Conservation (phyloP, 352 stramenopile species). For the Phytophthora europaea region DNA sequence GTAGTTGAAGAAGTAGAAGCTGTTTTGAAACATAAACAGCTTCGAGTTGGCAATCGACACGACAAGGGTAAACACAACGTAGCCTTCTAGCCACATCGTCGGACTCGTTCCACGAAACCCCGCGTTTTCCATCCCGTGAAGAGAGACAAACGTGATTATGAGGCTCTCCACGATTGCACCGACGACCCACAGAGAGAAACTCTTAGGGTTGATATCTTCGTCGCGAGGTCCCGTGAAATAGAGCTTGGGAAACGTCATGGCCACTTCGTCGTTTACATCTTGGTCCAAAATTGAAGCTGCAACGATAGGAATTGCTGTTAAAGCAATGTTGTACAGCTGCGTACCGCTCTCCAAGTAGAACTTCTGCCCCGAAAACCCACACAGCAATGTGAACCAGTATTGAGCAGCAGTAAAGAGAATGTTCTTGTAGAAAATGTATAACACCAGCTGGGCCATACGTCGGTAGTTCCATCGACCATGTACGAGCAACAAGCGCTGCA, state of each 20-base stretch:
- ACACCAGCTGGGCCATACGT: conserved; percentile 89
- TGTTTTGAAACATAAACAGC: conserved; percentile 85
- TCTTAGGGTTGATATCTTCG: conserved; percentile 70
- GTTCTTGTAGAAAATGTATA: conserved; percentile 97
- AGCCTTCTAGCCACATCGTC: conserved; percentile 84
- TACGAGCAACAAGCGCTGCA: conserved; percentile 91
- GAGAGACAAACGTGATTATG: conserved; percentile 68
- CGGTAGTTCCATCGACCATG: conserved; percentile 94
- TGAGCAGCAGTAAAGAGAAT: conserved; percentile 80
- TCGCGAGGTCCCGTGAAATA: conserved; percentile 73
- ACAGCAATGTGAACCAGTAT: conserved; percentile 83
- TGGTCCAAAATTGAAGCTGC: conserved; percentile 77
- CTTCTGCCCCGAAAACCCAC: conserved; percentile 84
- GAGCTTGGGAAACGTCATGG: conserved; percentile 77
- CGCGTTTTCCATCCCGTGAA: conserved; percentile 52
- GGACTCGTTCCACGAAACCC: conserved; percentile 48
- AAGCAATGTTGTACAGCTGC: conserved; percentile 83
- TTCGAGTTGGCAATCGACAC: conserved; percentile 83
- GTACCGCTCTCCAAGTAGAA: conserved; percentile 86
- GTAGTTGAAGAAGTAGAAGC: conserved; percentile 77
- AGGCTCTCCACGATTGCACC: conserved; percentile 81
- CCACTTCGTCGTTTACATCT: conserved; percentile 73
- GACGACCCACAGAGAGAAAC: conserved; percentile 78
- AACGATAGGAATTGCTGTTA: conserved; percentile 80
- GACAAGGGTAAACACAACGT: conserved; percentile 85